Evolutionary conservation across 495 filamentous ascomycete genomes (phyloP).

Genomic region (Tuber melanosporum): DNA sequence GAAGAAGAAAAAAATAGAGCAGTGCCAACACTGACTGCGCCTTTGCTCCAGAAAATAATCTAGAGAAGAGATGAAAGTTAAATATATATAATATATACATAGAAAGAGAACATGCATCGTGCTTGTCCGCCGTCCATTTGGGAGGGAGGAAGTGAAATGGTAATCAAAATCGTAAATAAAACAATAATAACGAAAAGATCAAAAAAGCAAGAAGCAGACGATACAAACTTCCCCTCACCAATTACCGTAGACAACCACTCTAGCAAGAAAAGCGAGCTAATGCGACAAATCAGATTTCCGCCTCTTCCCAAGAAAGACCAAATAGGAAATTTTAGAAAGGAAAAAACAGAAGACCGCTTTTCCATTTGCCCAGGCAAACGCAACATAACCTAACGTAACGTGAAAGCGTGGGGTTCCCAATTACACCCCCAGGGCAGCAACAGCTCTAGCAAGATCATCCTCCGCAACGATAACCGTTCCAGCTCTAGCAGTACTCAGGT

Average conservation of each 20-base stretch:
- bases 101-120: constrained; percentile 9
- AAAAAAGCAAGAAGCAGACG: constrained; percentile 8
- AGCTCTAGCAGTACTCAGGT: constrained; percentile 79
- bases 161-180: not conserved
- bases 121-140: not conserved
- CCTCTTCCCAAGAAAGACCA: not conserved
- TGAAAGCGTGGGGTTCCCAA: not conserved
- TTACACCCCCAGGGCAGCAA: constrained; percentile 57
- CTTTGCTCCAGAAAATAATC: constrained; percentile 14
- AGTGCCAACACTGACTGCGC: constrained; percentile 15
- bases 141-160: not conserved
- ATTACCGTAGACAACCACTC: not conserved
- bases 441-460: constrained; percentile 61
- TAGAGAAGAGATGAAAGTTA: constrained; percentile 11
- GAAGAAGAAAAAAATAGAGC: constrained; percentile 6
- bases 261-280: not conserved
- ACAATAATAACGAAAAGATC: not conserved
- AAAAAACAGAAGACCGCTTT: constrained; percentile 11
- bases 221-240: not conserved
- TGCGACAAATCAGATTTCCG: constrained; percentile 4
- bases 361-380: not conserved
- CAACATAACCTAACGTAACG: constrained; percentile 19
- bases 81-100: constrained; percentile 7
- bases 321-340: constrained; percentile 14
- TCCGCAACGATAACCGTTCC: constrained; percentile 81